phyloP scores from a whole-genome alignment of 768 basidiomycete genomes.

The Sistotremastrum niveocremeum region DNA sequence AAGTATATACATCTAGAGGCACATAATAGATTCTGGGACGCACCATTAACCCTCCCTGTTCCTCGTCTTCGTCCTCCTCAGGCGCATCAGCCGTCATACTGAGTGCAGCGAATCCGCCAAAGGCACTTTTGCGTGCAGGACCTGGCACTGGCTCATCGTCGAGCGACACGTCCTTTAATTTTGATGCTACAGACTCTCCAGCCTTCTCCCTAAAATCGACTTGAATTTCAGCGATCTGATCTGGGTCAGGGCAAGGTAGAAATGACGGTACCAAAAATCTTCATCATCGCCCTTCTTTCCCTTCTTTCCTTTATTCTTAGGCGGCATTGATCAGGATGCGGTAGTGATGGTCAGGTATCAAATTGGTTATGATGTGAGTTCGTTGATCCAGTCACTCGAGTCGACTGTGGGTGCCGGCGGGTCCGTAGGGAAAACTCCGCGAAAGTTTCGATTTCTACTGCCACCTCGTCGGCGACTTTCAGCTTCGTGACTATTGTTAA shows the following conservation, averaged over 20 bases:
- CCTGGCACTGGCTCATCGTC: constrained; percentile 28
- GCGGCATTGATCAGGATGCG: constrained; percentile 28
- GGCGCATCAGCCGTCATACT: constrained; percentile 25
- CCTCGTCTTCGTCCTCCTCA: constrained; percentile 44
- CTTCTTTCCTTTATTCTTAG: constrained; percentile 79
- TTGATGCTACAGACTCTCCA: constrained; percentile 39
- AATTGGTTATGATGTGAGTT: too few relatives aligned
- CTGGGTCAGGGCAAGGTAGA: constrained; percentile 10
- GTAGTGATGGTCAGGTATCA: not conserved
- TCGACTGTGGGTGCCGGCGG: too few relatives aligned
- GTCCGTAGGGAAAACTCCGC: too few relatives aligned
- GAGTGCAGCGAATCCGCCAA: constrained; percentile 40
- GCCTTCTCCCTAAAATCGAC: constrained; percentile 40
- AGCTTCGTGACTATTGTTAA: too few relatives aligned
- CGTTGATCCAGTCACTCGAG: too few relatives aligned
- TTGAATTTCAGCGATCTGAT: constrained; percentile 10
- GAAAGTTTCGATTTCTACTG: too few relatives aligned
- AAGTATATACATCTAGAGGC: too few relatives aligned
- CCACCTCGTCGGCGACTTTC: too few relatives aligned
- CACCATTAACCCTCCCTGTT: constrained; percentile 70
- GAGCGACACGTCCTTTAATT: constrained; percentile 18
- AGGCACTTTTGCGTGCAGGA: constrained; percentile 20
- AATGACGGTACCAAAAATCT: constrained; percentile 51
- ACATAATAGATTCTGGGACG: constrained; percentile 6
- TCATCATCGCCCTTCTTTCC: constrained; percentile 73